These are phyloP conservation scores for Paecilomyces formosus DNA, from an alignment of 2,329 filamentous ascomycete genomes.

Conservation along the genomic window DNA sequence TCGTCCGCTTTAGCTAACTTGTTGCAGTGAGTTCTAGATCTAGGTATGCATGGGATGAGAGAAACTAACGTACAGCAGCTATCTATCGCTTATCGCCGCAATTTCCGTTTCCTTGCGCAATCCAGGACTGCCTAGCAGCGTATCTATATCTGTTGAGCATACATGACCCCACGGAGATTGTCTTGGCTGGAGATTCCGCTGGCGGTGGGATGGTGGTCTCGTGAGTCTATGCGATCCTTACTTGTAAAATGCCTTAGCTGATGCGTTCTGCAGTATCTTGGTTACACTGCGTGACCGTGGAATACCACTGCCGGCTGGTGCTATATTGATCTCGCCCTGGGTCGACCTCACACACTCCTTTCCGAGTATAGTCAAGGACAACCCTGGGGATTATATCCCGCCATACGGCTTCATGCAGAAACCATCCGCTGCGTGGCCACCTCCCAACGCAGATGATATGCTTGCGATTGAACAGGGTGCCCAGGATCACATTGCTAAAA, in stretches of 20 bases:
- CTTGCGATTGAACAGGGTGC: slow-evolving; percentile 39
- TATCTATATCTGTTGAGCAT: slow-evolving; percentile 75
- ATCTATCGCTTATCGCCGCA: slow-evolving; percentile 84
- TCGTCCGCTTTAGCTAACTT: not conserved
- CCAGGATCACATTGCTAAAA: slow-evolving; percentile 33
- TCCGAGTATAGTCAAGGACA: slow-evolving; percentile 71
- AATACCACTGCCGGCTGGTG: slow-evolving; percentile 78
- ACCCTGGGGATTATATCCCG: slow-evolving; percentile 80
- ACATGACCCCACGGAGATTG: slow-evolving; percentile 72
- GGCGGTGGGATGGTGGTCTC: slow-evolving; percentile 83
- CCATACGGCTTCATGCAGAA: slow-evolving; percentile 81
- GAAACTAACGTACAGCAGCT: slow-evolving; percentile 31
- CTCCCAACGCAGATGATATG: slow-evolving; percentile 72
- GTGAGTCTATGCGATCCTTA: slow-evolving; percentile 15
- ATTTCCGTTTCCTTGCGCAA: slow-evolving; percentile 88
- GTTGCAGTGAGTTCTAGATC: slow-evolving; percentile 13
- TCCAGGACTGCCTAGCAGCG: slow-evolving; percentile 82
- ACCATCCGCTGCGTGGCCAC: slow-evolving; percentile 86
- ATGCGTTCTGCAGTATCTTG: slow-evolving; percentile 48
- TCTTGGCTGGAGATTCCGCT: slow-evolving; percentile 87
- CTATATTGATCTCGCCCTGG: slow-evolving; percentile 89
- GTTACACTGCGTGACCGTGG: slow-evolving; percentile 75
- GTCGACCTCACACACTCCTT: slow-evolving; percentile 94
- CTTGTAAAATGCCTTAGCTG: slow-evolving; percentile 6
- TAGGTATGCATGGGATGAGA: not conserved